Evolutionary conservation across 306 rosid species (phyloP).

Genomic region (Lablab purpureus): DNA sequence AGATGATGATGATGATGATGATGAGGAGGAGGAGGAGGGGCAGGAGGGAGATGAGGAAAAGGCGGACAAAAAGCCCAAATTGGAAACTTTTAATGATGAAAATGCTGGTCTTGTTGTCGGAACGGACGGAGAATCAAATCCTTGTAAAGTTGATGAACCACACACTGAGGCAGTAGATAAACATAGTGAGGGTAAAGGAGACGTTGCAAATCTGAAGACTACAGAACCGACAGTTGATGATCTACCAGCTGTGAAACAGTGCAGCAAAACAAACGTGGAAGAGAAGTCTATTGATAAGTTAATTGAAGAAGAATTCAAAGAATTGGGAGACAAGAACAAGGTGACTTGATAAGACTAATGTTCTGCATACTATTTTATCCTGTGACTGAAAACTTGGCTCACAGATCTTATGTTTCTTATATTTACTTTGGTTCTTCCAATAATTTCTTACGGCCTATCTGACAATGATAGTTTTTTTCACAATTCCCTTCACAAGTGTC

Average conservation of each 20-base stretch:
- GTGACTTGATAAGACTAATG: slow-evolving; percentile 50
- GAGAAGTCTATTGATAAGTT: slow-evolving; percentile 79
- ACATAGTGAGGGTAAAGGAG: slow-evolving; percentile 50
- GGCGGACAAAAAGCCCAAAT: slow-evolving; percentile 53
- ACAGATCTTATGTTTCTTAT: neutral
- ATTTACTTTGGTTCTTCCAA: neutral
- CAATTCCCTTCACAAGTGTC: slow-evolving; percentile 16
- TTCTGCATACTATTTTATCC: slow-evolving; percentile 13
- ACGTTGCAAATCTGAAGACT: slow-evolving; percentile 36
- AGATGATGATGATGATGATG: slow-evolving; percentile 44
- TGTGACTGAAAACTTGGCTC: slow-evolving; percentile 25
- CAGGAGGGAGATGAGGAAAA: slow-evolving; percentile 49
- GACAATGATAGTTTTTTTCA: slow-evolving; percentile 10
- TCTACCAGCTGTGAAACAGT: slow-evolving; percentile 67
- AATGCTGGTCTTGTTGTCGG: slow-evolving; percentile 41
- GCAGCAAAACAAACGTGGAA: slow-evolving; percentile 62
- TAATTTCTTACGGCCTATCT: slow-evolving; percentile 24
- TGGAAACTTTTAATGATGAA: slow-evolving; percentile 45
- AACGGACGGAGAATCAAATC: slow-evolving; percentile 50
- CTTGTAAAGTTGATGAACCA: slow-evolving; percentile 50
- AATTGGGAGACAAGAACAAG: slow-evolving; percentile 84
- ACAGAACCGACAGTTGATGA: slow-evolving; percentile 53
- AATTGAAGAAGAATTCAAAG: slow-evolving; percentile 82
- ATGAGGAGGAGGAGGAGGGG: slow-evolving; percentile 46
- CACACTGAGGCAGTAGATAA: slow-evolving; percentile 47